Conservation (phyloP, 345 rosid genomes). For the Moricandia arvensis region DNA sequence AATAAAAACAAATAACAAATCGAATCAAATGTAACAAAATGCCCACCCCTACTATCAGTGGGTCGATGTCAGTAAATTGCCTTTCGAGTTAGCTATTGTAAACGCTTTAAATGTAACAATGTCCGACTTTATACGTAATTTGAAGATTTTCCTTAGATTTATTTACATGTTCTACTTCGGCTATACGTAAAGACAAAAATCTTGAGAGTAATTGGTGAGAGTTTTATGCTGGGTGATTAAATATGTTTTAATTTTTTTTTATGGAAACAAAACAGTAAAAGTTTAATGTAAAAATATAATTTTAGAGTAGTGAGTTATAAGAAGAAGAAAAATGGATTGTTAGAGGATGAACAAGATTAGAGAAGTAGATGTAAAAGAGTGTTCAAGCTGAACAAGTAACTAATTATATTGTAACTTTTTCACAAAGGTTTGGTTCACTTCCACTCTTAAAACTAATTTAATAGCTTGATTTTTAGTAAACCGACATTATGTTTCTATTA, state of each 20-base stretch:
- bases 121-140: background rate
- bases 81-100: background rate
- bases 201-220: too few species aligned
- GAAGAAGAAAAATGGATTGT: background rate
- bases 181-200: too few species aligned
- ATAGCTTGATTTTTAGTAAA: conserved; percentile 12
- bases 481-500: background rate
- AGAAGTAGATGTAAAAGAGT: background rate
- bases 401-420: conserved; percentile 20
- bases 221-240: background rate
- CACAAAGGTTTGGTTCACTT: conserved; percentile 32
- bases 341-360: background rate
- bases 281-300: background rate
- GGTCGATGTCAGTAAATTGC: background rate
- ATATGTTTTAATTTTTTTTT: too few species aligned
- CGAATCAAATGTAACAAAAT: too few species aligned
- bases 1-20: too few species aligned
- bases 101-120: background rate
- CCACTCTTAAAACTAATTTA: conserved; percentile 23
- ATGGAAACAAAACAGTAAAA: too few species aligned
- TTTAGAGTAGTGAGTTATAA: background rate
- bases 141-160: background rate
- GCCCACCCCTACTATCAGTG: too few species aligned
- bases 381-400: conserved; percentile 28
- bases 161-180: background rate